A percentile compares a stretch with the other conserved stretches of the same genome.
phyloP scores from a whole-genome alignment of 331 rosid genomes.

The Quercus phellos region DNA sequence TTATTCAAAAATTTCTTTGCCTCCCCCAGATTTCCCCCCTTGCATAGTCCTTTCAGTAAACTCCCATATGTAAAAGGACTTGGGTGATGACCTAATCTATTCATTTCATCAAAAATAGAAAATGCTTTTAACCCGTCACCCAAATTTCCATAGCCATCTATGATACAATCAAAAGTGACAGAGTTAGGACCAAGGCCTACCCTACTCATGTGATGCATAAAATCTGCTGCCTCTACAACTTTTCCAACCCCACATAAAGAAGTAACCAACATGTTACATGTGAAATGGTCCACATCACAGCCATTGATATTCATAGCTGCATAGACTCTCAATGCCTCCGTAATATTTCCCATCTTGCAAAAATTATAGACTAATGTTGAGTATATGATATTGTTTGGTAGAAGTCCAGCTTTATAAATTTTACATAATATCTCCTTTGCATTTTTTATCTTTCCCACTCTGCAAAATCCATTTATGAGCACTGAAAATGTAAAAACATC shows the following conservation, averaged over 20 bases:
- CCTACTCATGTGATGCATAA: slow-evolving; percentile 64
- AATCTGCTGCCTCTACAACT: slow-evolving; percentile 54
- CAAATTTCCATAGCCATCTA: slow-evolving; percentile 51
- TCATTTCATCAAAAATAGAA: slow-evolving; percentile 55
- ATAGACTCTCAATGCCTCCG: slow-evolving; percentile 54
- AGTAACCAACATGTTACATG: slow-evolving; percentile 49
- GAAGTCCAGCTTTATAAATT: slow-evolving; percentile 52
- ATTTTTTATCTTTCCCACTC: slow-evolving; percentile 45
- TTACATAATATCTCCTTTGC: slow-evolving; percentile 64
- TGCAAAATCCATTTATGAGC: slow-evolving; percentile 67
- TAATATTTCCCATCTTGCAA: slow-evolving; percentile 56
- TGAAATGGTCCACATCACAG: slow-evolving; percentile 42
- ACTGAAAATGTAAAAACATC: slow-evolving; percentile 64
- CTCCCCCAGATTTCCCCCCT: slow-evolving; percentile 51
- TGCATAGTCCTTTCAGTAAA: slow-evolving; percentile 61
- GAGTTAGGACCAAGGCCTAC: slow-evolving; percentile 51
- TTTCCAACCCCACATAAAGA: slow-evolving; percentile 55
- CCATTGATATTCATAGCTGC: slow-evolving; percentile 54
- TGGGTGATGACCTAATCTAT: slow-evolving; percentile 48
- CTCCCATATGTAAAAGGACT: slow-evolving; percentile 59
- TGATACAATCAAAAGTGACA: slow-evolving; percentile 50
- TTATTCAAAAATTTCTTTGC: slow-evolving; percentile 41
- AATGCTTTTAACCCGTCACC: slow-evolving; percentile 58
- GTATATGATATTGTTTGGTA: slow-evolving; percentile 47
- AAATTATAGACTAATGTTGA: slow-evolving; percentile 61